phyloP scores from a whole-genome alignment of 2,329 filamentous ascomycete species.

The Lachnellula arida region DNA sequence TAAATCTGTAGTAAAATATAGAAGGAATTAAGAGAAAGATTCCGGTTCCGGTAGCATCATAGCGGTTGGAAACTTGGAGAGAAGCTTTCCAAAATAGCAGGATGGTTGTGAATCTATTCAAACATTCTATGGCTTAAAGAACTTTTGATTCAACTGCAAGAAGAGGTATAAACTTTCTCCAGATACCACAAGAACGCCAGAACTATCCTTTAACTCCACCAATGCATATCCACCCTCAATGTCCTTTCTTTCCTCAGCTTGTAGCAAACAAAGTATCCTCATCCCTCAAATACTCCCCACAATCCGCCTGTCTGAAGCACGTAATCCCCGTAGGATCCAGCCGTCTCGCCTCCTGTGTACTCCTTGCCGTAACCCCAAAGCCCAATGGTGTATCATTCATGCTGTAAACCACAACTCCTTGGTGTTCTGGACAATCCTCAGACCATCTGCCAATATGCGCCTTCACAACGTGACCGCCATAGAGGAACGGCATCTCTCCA shows the following conservation, averaged over 20 bases:
- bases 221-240: neutral
- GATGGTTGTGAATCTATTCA: too few relatives aligned
- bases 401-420: constrained; percentile 81
- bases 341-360: constrained; percentile 75
- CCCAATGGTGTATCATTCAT: constrained; percentile 94
- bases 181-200: neutral
- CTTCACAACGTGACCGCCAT: constrained; percentile 85
- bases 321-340: constrained; percentile 88
- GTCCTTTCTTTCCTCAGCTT: constrained; percentile 10
- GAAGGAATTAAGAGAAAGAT: too few relatives aligned
- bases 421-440: constrained; percentile 90
- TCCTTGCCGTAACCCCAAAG: constrained; percentile 87
- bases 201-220: constrained; percentile 9
- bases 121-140: too few relatives aligned
- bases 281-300: constrained; percentile 90
- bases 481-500: constrained; percentile 61
- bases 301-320: constrained; percentile 87
- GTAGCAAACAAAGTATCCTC: constrained; percentile 61
- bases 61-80: too few relatives aligned
- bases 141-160: neutral
- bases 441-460: constrained; percentile 74
- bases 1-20: too few relatives aligned
- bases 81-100: too few relatives aligned
- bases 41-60: too few relatives aligned
- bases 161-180: neutral